Evolutionary conservation across 129 eudicot genomes (phyloP).

Genomic region (Cynara cardunculus): DNA sequence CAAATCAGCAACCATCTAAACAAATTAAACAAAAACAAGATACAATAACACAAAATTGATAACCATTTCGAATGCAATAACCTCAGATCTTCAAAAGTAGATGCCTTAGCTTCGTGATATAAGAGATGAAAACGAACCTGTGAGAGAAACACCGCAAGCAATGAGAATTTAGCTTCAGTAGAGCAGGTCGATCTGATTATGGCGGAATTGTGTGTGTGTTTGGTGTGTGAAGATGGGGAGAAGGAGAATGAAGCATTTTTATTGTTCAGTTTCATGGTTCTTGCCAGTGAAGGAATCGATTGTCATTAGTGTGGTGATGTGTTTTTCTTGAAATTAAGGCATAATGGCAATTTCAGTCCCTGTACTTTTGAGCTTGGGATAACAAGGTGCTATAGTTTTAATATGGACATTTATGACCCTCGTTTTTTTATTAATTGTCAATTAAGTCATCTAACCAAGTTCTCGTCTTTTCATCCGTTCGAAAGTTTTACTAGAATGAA

Average conservation of each 20-base stretch:
- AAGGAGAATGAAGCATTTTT: slow-evolving; percentile 1
- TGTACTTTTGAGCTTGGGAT: not conserved
- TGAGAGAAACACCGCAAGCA: not conserved
- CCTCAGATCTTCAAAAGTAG: slow-evolving; percentile 12
- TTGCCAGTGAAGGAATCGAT: slow-evolving; percentile 23
- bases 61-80: slow-evolving; percentile 7
- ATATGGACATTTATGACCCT: not conserved
- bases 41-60: not conserved
- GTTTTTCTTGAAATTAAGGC: not conserved
- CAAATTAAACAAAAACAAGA: not conserved
- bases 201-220: slow-evolving; percentile 9
- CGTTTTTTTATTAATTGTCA: not conserved
- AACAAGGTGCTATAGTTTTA: not conserved
- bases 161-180: not conserved
- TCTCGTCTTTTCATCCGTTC: not conserved
- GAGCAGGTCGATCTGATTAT: not conserved
- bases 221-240: slow-evolving; percentile 17
- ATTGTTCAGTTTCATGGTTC: slow-evolving; percentile 16
- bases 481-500: not conserved
- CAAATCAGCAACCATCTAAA: slow-evolving; percentile 1
- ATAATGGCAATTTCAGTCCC: not conserved
- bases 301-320: slow-evolving; percentile 4
- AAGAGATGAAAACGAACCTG: slow-evolving; percentile 14
- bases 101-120: not conserved
- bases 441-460: not conserved